phyloP scores from a whole-genome alignment of 2,329 filamentous ascomycete genomes.

The Ascochyta fabae region DNA sequence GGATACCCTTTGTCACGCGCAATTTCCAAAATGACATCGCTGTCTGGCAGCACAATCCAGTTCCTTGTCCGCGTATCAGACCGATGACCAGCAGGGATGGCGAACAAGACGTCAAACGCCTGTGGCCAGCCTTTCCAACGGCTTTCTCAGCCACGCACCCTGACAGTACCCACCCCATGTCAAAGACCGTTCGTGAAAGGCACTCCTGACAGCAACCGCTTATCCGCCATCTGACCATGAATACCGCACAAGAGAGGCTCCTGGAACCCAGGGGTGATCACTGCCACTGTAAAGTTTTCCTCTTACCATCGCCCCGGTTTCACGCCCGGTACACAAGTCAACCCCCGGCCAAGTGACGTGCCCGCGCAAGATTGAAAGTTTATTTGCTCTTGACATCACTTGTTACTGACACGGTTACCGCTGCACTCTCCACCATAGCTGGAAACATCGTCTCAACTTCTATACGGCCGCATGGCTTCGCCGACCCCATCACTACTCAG shows the following conservation, averaged over 20 bases:
- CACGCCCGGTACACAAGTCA: slow-evolving; percentile 4
- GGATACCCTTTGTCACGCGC: slow-evolving; percentile 13
- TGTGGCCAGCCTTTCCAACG: not conserved
- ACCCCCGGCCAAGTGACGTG: slow-evolving; percentile 4
- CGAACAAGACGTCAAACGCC: not conserved
- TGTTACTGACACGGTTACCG: not conserved
- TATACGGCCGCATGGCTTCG: slow-evolving; percentile 10
- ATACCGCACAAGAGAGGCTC: not conserved
- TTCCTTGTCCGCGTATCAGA: not conserved
- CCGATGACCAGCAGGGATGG: not conserved
- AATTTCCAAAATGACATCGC: slow-evolving; percentile 6
- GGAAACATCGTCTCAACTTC: not conserved
- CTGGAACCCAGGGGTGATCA: not conserved
- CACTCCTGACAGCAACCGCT: slow-evolving; percentile 6
- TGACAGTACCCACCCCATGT: slow-evolving; percentile 7
- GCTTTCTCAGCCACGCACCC: slow-evolving; percentile 2
- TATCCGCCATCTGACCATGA: not conserved
- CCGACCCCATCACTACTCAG: slow-evolving; percentile 21
- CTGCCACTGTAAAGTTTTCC: slow-evolving; percentile 1
- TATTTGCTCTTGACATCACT: not conserved
- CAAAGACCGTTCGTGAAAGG: slow-evolving; percentile 4
- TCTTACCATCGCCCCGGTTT: not conserved
- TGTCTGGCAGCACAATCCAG: not conserved
- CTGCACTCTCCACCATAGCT: not conserved
- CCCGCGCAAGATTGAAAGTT: slow-evolving; percentile 3